A percentile compares a stretch with the other conserved stretches of the same genome.
These are phyloP conservation scores for Lactifluus pinguis DNA, from an alignment of 768 basidiomycete species.

Conservation along the genomic window DNA sequence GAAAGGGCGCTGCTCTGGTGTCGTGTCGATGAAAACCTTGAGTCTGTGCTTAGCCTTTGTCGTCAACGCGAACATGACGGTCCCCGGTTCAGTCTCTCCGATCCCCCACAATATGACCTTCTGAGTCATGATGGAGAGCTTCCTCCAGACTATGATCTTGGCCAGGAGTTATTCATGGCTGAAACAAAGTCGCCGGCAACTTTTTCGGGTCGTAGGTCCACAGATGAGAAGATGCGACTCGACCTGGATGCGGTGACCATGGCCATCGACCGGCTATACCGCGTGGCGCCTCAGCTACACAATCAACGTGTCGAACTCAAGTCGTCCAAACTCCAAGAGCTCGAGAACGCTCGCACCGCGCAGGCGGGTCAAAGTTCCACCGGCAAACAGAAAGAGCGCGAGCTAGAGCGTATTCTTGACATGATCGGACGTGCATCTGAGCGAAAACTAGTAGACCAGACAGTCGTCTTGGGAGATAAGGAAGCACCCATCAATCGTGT, in stretches of 20 bases:
- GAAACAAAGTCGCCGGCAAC: conserved; percentile 11
- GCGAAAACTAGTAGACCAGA: conserved; percentile 59
- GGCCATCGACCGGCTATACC: conserved; percentile 85
- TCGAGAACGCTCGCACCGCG: conserved; percentile 57
- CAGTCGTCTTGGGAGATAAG: conserved; percentile 55
- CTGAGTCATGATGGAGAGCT: conserved; percentile 27
- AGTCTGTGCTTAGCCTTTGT: conserved; percentile 18
- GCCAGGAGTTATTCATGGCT: not conserved
- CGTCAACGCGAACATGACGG: conserved; percentile 13
- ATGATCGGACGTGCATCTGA: conserved; percentile 63
- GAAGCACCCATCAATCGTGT: conserved; percentile 45
- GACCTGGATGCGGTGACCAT: conserved; percentile 80
- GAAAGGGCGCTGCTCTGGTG: conserved; percentile 18
- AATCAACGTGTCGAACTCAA: conserved; percentile 92
- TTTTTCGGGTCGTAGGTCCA: conserved; percentile 13
- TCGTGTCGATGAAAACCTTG: conserved; percentile 16
- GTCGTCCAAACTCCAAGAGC: conserved; percentile 55
- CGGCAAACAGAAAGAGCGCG: conserved; percentile 45
- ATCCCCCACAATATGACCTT: conserved; percentile 19
- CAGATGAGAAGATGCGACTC: conserved; percentile 71
- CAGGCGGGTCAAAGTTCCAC: conserved; percentile 25
- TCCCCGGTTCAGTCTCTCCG: not conserved
- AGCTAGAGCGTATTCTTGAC: conserved; percentile 65
- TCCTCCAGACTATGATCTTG: conserved; percentile 27
- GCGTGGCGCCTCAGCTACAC: conserved; percentile 78